Evolutionary conservation across 371 early-diverging fungal species (phyloP), one percentile per base, ranked within the genome.

Genomic region (Funneliformis caledonium): DNA sequence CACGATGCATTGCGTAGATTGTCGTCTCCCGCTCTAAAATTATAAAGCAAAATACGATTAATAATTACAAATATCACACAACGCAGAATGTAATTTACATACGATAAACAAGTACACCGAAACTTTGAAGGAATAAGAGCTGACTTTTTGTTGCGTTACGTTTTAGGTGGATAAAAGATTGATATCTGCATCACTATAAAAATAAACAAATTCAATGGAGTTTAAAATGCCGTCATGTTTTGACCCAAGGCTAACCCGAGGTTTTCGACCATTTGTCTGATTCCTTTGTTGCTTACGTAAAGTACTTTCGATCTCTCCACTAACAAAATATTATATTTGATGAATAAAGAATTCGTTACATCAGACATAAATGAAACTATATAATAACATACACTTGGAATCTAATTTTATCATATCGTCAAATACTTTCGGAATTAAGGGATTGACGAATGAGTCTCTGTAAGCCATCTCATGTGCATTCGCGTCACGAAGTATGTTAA

Each of bases 381-480:
- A 48, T 5, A 0, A 48, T 4, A 48, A 74, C 70, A 56, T 78
- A 69, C 70, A 12, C 69, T 69, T 68, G 59, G 47, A 78, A 78
- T n/a, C 70, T 48, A 37, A 78, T 78, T 22, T 78, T 78, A 12
- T 78, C 70, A 78, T 60, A 78, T 78, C 67, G 5, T 78, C 79
- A 45, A 78, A 78, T 69, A 31, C 10, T 19, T 78, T 78, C 7
- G 77, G 50, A 69, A 78, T 78, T 78, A 78, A 31, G 37, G 67
- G 78, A 67, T 78, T 78, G 45, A 78, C 50, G 47, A 78, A 67
- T 67, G 48, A 78, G 6, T 78, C 79, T 78, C 79, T 78, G 70
- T 78, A 78, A 56, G 70, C 79, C 42, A 78, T 69, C 70, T 78
- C 79, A 43, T 2, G n/a, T 19, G 59, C 69, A 56, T 68, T 69